A percentile compares a stretch with the other conserved stretches of the same genome.
phyloP scores from a whole-genome alignment of 305 asterid species.

The Solanum hybrid region DNA sequence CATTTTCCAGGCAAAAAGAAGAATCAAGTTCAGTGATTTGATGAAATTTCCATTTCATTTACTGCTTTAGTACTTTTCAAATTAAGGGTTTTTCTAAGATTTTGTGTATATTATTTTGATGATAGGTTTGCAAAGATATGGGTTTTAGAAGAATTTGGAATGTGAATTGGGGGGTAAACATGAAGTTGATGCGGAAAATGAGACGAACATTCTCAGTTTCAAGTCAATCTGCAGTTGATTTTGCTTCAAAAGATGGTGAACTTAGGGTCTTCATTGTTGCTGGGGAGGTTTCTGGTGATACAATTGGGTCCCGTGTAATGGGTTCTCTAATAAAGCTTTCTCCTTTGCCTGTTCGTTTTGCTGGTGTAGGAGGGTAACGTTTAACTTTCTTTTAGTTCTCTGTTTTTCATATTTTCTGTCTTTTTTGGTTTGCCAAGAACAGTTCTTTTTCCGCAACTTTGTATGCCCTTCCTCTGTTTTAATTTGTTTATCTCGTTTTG shows the following conservation, averaged over 20 bases:
- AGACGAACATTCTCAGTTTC: constrained; percentile 35
- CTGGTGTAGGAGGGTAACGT: constrained; percentile 85
- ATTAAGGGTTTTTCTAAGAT: background rate
- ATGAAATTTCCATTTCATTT: background rate
- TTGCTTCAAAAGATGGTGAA: constrained; percentile 70
- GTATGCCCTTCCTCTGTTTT: background rate
- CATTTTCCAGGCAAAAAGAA: background rate
- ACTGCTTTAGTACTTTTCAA: background rate
- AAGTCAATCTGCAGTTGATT: constrained; percentile 27
- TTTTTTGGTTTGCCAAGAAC: background rate
- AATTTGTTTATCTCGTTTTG: background rate
- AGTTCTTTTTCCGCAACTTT: background rate
- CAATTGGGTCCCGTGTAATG: constrained; percentile 73
- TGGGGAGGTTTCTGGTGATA: constrained; percentile 94
- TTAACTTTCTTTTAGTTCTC: background rate
- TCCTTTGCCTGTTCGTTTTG: constrained; percentile 60
- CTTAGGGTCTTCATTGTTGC: constrained; percentile 88
- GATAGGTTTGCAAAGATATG: constrained; percentile 6
- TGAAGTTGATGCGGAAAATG: constrained; percentile 16
- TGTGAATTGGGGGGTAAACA: constrained; percentile 11
- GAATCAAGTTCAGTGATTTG: background rate
- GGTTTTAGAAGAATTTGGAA: constrained; percentile 15
- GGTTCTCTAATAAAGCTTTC: constrained; percentile 50
- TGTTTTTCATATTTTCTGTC: background rate
- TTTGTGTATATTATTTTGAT: too few relatives aligned